Evolutionary conservation across 352 stramenopile genomes (phyloP).

Genomic region (Phytophthora fragariae): DNA sequence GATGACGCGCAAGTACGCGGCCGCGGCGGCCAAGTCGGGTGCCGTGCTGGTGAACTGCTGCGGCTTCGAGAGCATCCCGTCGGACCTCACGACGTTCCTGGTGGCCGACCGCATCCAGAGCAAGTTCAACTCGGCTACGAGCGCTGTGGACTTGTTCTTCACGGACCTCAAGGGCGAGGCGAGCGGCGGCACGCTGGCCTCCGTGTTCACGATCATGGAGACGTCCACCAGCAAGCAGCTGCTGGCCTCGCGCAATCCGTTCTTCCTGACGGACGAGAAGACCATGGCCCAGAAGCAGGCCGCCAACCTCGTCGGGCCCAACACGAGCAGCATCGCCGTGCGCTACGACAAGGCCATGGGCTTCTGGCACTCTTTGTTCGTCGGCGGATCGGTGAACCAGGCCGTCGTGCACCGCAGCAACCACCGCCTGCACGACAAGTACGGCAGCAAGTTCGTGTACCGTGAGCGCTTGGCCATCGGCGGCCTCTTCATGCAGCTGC

Average conservation of each 20-base stretch:
- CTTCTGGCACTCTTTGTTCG: constrained; percentile 74
- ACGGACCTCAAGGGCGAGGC: constrained; percentile 58
- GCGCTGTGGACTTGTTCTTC: constrained; percentile 58
- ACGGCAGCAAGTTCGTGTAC: constrained; percentile 74
- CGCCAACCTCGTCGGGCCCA: constrained; percentile 44
- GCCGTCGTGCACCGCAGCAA: constrained; percentile 83
- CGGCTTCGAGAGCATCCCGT: constrained; percentile 91
- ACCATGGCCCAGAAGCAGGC: constrained; percentile 47
- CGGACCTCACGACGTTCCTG: constrained; percentile 83
- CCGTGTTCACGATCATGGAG: constrained; percentile 67
- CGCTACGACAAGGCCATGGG: constrained; percentile 76
- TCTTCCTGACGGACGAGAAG: constrained; percentile 62
- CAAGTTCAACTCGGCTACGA: constrained; percentile 48
- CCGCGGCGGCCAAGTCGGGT: constrained; percentile 60
- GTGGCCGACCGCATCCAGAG: constrained; percentile 72
- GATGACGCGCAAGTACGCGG: constrained; percentile 80
- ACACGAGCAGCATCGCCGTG: constrained; percentile 46
- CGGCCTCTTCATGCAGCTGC: constrained; percentile 54
- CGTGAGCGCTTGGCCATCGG: constrained; percentile 64
- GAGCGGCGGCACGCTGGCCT: constrained; percentile 69
- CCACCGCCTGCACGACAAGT: constrained; percentile 59
- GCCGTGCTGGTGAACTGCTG: constrained; percentile 89
- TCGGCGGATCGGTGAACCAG: constrained; percentile 85
- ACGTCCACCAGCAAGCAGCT: constrained; percentile 54
- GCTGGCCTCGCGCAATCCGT: constrained; percentile 53